Percentiles rank a stretch among this genome's conserved stretches.
Conservation (phyloP, 2,329 filamentous ascomycete species). For the Colletotrichum noveboracense region DNA sequence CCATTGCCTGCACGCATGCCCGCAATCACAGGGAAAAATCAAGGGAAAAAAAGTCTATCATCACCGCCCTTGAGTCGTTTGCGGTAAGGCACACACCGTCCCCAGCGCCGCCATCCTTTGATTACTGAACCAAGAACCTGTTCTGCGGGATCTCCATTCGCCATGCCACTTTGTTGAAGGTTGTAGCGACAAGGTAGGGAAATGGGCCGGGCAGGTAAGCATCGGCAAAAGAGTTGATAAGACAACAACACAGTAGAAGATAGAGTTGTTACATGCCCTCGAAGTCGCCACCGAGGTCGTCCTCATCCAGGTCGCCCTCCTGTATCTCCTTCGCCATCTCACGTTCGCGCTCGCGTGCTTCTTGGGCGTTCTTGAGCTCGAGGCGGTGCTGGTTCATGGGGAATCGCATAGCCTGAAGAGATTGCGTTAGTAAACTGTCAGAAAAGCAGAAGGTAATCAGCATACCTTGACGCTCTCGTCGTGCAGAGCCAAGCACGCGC, state of each 20-base stretch:
- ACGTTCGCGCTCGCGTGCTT: constrained; percentile 93
- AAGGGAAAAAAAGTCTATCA: constrained; percentile 12
- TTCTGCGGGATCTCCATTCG: neutral
- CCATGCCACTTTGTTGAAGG: constrained; percentile 5
- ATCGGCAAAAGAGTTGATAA: constrained; percentile 8
- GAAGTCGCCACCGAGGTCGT: constrained; percentile 94
- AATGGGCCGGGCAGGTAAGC: neutral
- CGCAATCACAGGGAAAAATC: neutral
- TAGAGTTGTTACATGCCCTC: constrained; percentile 78
- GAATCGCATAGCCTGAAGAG: constrained; percentile 87
- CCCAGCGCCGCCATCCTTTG: neutral
- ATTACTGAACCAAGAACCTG: neutral
- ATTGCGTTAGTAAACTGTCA: constrained; percentile 28
- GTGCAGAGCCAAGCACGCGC: constrained; percentile 87
- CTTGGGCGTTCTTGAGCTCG: constrained; percentile 97
- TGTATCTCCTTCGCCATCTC: constrained; percentile 99
- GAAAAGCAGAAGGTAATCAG: neutral
- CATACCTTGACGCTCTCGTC: constrained; percentile 96
- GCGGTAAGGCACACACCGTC: neutral
- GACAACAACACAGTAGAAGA: constrained; percentile 4
- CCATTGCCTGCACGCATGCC: neutral
- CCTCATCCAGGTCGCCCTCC: constrained; percentile 95
- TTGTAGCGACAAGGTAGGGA: neutral
- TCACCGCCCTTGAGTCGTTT: neutral
- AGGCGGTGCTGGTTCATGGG: constrained; percentile 99